Conservation (phyloP, 345 rosid species). For the Citrus medica region DNA sequence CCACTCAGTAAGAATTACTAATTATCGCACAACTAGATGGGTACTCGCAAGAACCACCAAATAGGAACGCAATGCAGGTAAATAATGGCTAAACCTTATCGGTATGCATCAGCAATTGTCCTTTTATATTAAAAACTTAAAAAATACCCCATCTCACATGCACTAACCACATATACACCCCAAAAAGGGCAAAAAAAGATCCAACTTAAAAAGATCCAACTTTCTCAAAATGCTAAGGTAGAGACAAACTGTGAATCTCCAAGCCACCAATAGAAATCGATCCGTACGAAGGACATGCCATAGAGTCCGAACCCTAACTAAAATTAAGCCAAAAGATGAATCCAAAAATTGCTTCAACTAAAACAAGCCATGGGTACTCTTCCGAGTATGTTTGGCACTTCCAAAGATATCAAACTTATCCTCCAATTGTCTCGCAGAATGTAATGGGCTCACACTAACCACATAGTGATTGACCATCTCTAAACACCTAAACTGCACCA, state of each 20-base stretch:
- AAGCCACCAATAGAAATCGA: background rate
- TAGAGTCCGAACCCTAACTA: background rate
- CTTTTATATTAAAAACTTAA: background rate
- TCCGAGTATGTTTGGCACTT: background rate
- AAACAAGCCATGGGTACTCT: background rate
- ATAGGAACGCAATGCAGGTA: background rate
- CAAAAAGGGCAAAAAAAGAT: background rate
- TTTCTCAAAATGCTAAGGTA: background rate
- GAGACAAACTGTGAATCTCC: background rate
- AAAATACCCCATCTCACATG: background rate
- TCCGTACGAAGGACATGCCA: background rate
- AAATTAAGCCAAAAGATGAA: background rate
- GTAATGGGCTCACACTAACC: background rate
- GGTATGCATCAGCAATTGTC: constrained; percentile 2
- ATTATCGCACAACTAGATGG: background rate
- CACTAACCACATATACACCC: background rate
- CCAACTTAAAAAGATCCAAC: too few relatives aligned
- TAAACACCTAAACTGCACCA: background rate
- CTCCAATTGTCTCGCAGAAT: background rate
- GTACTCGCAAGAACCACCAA: background rate
- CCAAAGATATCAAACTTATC: background rate
- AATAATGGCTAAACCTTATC: background rate
- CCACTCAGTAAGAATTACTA: background rate
- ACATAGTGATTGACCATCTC: background rate
- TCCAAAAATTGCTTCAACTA: background rate